A percentile compares a stretch with the other conserved stretches of the same genome.
phyloP scores from a whole-genome alignment of 2,329 filamentous ascomycete genomes.

The Aureobasidium sp. region DNA sequence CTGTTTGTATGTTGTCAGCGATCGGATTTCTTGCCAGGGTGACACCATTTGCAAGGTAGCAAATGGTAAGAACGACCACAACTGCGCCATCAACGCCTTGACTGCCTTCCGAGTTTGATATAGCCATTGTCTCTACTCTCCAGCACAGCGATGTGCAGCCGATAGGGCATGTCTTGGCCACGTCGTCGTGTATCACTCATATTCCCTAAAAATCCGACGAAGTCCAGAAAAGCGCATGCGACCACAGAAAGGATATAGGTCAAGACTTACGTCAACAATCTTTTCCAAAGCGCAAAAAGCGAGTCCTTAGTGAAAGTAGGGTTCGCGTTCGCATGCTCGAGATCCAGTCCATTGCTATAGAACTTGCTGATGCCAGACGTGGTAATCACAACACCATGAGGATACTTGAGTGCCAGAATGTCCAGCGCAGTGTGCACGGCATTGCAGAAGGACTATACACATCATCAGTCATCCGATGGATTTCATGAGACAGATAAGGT shows the following conservation, averaged over 20 bases:
- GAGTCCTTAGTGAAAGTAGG: conserved; percentile 52
- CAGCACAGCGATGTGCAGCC: too few species aligned
- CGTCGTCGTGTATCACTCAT: neutral
- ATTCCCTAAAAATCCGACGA: too few species aligned
- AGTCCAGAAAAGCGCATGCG: too few species aligned
- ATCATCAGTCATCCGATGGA: neutral
- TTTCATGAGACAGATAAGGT: neutral
- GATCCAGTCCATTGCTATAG: conserved; percentile 77
- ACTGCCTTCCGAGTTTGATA: neutral
- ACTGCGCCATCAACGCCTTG: neutral
- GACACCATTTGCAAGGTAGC: neutral
- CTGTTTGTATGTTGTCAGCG: conserved; percentile 24
- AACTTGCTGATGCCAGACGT: conserved; percentile 71
- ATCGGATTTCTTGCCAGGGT: neutral
- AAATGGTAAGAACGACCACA: neutral
- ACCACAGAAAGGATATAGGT: too few species aligned
- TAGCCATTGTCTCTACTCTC: neutral
- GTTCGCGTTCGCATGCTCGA: conserved; percentile 55
- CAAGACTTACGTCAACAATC: conserved; percentile 49
- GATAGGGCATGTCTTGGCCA: neutral
- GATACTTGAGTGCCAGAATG: conserved; percentile 60
- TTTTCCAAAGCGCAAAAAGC: conserved; percentile 58
- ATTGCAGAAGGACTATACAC: conserved; percentile 49
- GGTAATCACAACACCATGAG: conserved; percentile 68
- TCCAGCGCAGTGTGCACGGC: conserved; percentile 66